Evolutionary conservation across 2,329 filamentous ascomycete species (phyloP).

Genomic region (Volutella citrinella): DNA sequence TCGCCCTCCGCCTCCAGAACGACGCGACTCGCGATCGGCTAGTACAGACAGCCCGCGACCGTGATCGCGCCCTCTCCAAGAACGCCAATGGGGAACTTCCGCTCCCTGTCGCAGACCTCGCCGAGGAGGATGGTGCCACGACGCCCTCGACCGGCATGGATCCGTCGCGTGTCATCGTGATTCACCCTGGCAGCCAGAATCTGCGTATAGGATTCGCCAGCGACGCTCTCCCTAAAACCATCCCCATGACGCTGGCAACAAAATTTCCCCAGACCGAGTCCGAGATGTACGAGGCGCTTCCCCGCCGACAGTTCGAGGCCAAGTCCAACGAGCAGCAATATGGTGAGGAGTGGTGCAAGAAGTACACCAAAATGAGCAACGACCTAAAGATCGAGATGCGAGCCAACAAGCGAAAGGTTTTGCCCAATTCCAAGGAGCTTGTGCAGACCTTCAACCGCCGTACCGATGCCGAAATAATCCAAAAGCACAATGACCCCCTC

Average conservation of each 20-base stretch:
- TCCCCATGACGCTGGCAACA: slow-evolving; percentile 88
- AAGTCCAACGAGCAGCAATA: slow-evolving; percentile 74
- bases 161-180: slow-evolving; percentile 88
- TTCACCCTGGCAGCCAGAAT: slow-evolving; percentile 95
- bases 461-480: slow-evolving; percentile 79
- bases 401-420: slow-evolving; percentile 86
- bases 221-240: slow-evolving; percentile 88
- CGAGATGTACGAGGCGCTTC: slow-evolving; percentile 77
- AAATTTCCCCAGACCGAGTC: slow-evolving; percentile 77
- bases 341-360: slow-evolving; percentile 74
- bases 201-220: slow-evolving; percentile 92
- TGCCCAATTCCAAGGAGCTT: slow-evolving; percentile 96
- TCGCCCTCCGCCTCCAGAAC: slow-evolving; percentile 82
- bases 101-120: slow-evolving; percentile 57
- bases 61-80: slow-evolving; percentile 79
- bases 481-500: slow-evolving; percentile 90
- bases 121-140: slow-evolving; percentile 54
- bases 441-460: slow-evolving; percentile 92
- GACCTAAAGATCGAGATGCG: slow-evolving; percentile 91
- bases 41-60: slow-evolving; percentile 82
- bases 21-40: slow-evolving; percentile 83
- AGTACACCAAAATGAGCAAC: slow-evolving; percentile 77
- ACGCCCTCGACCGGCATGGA: slow-evolving; percentile 60
- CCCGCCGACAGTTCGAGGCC: slow-evolving; percentile 64
- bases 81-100: slow-evolving; percentile 65